Evolutionary conservation across 768 basidiomycete genomes (phyloP), one percentile per base, ranked within the genome.

Genomic region (Boletus subparvulus): DNA sequence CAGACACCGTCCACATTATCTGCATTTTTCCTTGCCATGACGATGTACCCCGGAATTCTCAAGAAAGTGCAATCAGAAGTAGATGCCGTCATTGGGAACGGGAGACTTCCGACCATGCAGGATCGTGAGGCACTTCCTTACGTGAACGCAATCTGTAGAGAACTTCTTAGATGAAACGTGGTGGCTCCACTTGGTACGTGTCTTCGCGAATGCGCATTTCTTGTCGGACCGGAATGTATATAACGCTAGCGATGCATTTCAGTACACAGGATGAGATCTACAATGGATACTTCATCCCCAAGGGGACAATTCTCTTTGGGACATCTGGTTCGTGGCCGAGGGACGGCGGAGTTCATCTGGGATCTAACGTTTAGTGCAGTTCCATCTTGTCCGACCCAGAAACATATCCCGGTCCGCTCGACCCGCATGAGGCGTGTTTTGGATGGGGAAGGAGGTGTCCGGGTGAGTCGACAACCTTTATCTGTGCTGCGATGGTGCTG

Each of bases 281-380:
- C 21, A 24, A 61, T 2, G 69, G 65, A 4, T 65, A 65, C 36
- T 11, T 62, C 2, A 70, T 70, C 6, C 61, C 69, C 1, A 66
- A 65, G 37, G 69, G 65, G n/a, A 40, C 56, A 1, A 6, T 26
- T 17, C 28, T 60, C 3, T 5, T 64, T 2, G 50, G 46, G 2
- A 60, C 28, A 28, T 51, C 21, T 61, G 60, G 67, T 66, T 3
- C 1, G 56, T 61, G 43, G 2, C 13, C 3, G 14, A 3, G 2
- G 7, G 26, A n/a, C 14, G 12, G 39, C 12, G 9, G 8, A 2
- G 4, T n/a, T 6, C 3, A 21, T 24, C 6, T 26, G 11, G 37
- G 0, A 36, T 14, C 24, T 32, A 14, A 47, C 5, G 4, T 28
- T 30, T 44, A 10, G 4, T 12, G 13, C 16, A 65, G 64, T 61